Evolutionary conservation across 306 rosid species (phyloP).

Genomic region (Begonia fuchsioides): DNA sequence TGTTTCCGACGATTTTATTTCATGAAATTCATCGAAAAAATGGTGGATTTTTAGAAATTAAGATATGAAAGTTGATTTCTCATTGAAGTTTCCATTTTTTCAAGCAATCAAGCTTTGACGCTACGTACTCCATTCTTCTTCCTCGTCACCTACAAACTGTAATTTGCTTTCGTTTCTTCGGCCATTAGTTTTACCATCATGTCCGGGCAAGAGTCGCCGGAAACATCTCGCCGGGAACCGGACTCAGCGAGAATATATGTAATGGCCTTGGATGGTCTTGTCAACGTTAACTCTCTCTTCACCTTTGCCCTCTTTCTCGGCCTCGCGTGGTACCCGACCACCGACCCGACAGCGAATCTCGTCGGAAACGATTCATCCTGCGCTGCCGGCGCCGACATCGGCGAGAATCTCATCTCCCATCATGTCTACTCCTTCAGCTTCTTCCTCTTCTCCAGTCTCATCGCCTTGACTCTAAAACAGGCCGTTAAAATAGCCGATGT

Average conservation of each 20-base stretch:
- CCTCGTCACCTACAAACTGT: neutral
- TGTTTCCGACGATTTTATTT: too few species aligned
- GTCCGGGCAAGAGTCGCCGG: constrained; percentile 26
- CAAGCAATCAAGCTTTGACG: too few species aligned
- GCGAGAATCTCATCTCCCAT: constrained; percentile 39
- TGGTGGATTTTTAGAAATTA: too few species aligned
- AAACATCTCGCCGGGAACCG: constrained; percentile 17
- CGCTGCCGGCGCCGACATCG: constrained; percentile 23
- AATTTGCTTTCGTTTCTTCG: neutral
- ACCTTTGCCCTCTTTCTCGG: constrained; percentile 76
- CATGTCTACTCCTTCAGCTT: constrained; percentile 85
- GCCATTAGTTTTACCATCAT: too few species aligned
- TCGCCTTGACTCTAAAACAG: constrained; percentile 70
- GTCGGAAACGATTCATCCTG: constrained; percentile 20
- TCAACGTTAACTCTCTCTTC: constrained; percentile 81
- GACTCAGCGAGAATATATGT: constrained; percentile 52
- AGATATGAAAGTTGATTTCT: too few species aligned
- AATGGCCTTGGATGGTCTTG: constrained; percentile 74
- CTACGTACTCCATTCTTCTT: too few species aligned
- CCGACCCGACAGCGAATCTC: constrained; percentile 24
- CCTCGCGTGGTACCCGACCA: constrained; percentile 42
- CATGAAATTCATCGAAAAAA: too few species aligned
- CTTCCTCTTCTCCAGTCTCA: constrained; percentile 87
- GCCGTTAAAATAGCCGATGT: constrained; percentile 27
- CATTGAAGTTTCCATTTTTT: too few species aligned